phyloP scores from a whole-genome alignment of 2,329 filamentous ascomycete species.

The Ploettnerulaceae sp. region DNA sequence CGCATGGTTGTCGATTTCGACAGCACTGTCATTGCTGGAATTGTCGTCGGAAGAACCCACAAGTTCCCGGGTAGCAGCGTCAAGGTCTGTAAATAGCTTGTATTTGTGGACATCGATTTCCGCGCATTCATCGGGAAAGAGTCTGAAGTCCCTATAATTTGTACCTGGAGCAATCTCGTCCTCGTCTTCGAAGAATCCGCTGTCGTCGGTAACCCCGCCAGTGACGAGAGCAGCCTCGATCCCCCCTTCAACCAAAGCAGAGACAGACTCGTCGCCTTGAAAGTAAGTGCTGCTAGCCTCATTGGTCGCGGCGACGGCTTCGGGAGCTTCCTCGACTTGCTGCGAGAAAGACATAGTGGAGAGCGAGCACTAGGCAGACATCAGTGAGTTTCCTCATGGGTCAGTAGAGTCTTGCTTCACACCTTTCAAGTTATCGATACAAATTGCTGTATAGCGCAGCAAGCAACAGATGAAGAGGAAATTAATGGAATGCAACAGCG shows the following conservation, averaged over 20 bases:
- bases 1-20: not conserved
- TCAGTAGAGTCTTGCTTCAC: slow-evolving; percentile 1
- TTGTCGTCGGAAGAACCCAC: slow-evolving; percentile 8
- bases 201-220: slow-evolving; percentile 12
- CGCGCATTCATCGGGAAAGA: slow-evolving; percentile 9
- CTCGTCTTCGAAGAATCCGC: slow-evolving; percentile 12
- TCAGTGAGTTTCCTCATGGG: slow-evolving; percentile 8
- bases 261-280: slow-evolving; percentile 1
- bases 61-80: slow-evolving; percentile 8
- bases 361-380: slow-evolving; percentile 16
- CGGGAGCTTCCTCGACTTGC: slow-evolving; percentile 1
- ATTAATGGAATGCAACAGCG: not conserved
- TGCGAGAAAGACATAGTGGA: slow-evolving; percentile 12
- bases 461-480: not conserved
- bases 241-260: not conserved
- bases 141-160: slow-evolving; percentile 18
- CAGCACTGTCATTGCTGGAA: not conserved
- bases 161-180: slow-evolving; percentile 1
- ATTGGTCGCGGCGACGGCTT: slow-evolving; percentile 6
- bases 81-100: slow-evolving; percentile 13
- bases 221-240: slow-evolving; percentile 1
- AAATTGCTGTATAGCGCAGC: not conserved
- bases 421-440: slow-evolving; percentile 6
- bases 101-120: not conserved
- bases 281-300: not conserved